Evolutionary conservation across 2,329 filamentous ascomycete genomes (phyloP), one percentile per base, ranked within the genome.

Genomic region (Graphilbum fragrans): DNA sequence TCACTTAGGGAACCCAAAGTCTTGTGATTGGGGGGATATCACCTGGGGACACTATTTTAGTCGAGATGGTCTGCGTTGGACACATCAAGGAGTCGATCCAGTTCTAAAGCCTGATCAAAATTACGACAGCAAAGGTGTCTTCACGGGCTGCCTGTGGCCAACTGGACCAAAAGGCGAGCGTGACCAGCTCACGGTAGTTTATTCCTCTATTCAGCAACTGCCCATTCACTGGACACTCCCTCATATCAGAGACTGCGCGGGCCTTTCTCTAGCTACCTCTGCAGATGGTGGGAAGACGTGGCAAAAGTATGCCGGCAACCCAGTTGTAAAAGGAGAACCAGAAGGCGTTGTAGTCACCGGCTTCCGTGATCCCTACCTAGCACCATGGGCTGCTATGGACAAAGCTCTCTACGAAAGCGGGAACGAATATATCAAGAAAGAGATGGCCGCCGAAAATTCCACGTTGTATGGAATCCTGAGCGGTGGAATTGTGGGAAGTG

Each of bases 71-170:
- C 52, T 63, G 16, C 64, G 59, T 14, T 73, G 70, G 70, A 18
- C 17, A 12, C 31, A 33, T n/a, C 48, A 65, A 46, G 53, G 63
- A 29, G 35, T 43, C 6, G 41, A 41, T 51, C 67, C 43, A 37
- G 61, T 47, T 48, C 57, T 43, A 19, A 57, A 58, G 14, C 63
- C 61, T 0, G 49, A 41, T 55, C 58, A 57, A 33, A 54, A 56
- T 8, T 72, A 73, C 49, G 66, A 74, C 43, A 58, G 64, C 2
- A 56, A 71, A 12, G 69, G 70, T 1, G 65, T 72, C 25, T 74
- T 74, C 51, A 69, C 64, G 5, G 70, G 70, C 4, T 69, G 66
- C 31, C 60, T 62, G 4, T 62, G 66, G 45, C 64, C 70, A 2
- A 64, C 68, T 8, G 70, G 69, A 12, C 52, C 67, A 0, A 48